phyloP scores from a whole-genome alignment of 2,329 filamentous ascomycete species.

The Nigrospora oryzae region DNA sequence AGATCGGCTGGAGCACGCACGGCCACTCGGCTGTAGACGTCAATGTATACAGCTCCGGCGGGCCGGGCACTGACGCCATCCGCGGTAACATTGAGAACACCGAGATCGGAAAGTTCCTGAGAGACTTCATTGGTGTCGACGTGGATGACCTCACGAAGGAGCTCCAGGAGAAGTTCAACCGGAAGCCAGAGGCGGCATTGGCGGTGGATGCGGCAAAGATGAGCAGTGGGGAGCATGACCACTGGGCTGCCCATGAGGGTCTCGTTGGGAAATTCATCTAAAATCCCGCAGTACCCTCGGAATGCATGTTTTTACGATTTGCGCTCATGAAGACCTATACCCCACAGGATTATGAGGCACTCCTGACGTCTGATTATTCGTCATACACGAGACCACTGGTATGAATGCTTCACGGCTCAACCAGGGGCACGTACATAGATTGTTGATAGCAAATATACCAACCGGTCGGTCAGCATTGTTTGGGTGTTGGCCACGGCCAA shows the following conservation, averaged over 20 bases:
- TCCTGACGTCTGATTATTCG: too few relatives aligned
- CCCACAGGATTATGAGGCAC: too few relatives aligned
- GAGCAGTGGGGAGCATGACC: slow-evolving; percentile 7
- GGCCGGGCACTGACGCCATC: slow-evolving; percentile 54
- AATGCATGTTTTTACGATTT: too few relatives aligned
- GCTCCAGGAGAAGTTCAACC: slow-evolving; percentile 48
- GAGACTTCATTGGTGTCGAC: slow-evolving; percentile 71
- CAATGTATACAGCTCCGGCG: slow-evolving; percentile 82
- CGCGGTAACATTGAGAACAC: slow-evolving; percentile 92
- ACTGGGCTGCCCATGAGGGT: slow-evolving; percentile 17
- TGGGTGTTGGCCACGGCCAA: too few relatives aligned
- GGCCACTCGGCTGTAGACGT: slow-evolving; percentile 92
- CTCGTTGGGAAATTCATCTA: slow-evolving; percentile 6
- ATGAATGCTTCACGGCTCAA: too few relatives aligned
- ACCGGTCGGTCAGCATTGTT: too few relatives aligned
- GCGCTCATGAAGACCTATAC: too few relatives aligned
- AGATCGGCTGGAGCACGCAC: slow-evolving; percentile 90
- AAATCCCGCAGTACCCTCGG: too few relatives aligned
- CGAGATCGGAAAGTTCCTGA: slow-evolving; percentile 77
- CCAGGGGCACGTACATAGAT: too few relatives aligned
- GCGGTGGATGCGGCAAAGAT: not conserved
- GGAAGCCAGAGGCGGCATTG: slow-evolving; percentile 5
- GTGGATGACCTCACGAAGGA: slow-evolving; percentile 70
- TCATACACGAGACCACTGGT: too few relatives aligned
- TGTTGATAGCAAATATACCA: too few relatives aligned